Evolutionary conservation across 495 filamentous ascomycete genomes (phyloP).

Genomic region (Aspergillus funiculosus): DNA sequence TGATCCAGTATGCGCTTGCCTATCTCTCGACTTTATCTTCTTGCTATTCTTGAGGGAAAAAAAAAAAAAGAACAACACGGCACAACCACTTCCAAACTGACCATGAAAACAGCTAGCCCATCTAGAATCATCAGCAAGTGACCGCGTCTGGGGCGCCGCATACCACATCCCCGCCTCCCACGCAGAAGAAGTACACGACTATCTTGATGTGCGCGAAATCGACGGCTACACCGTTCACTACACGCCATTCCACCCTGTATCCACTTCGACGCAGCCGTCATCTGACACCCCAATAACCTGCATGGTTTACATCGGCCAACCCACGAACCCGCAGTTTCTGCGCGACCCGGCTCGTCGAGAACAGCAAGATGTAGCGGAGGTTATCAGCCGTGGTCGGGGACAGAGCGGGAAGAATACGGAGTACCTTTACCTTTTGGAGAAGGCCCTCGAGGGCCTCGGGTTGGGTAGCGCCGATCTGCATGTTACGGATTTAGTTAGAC

Average conservation of each 20-base stretch:
- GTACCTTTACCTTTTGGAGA: constrained; percentile 80
- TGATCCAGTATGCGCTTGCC: constrained; percentile 45
- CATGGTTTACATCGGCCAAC: constrained; percentile 93
- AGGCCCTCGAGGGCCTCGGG: constrained; percentile 67
- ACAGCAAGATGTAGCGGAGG: constrained; percentile 72
- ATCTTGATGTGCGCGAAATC: constrained; percentile 95
- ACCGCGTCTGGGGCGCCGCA: constrained; percentile 81
- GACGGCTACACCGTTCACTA: constrained; percentile 92
- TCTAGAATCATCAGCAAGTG: constrained; percentile 39
- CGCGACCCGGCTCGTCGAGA: constrained; percentile 60
- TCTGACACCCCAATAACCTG: constrained; percentile 40
- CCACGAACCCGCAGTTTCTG: constrained; percentile 88
- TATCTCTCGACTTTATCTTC: neutral
- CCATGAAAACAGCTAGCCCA: constrained; percentile 27
- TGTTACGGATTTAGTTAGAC: constrained; percentile 52
- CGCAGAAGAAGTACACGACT: constrained; percentile 75
- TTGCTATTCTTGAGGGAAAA: no score
- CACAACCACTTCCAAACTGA: neutral
- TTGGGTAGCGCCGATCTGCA: constrained; percentile 79
- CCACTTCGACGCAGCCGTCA: neutral
- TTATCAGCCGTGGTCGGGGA: constrained; percentile 70
- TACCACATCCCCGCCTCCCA: constrained; percentile 75
- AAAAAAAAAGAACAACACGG: no score
- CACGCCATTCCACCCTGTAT: constrained; percentile 64
- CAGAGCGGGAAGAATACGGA: constrained; percentile 89